Evolutionary conservation across 129 eudicot species (phyloP).

Genomic region (Pulicaria dysenterica): DNA sequence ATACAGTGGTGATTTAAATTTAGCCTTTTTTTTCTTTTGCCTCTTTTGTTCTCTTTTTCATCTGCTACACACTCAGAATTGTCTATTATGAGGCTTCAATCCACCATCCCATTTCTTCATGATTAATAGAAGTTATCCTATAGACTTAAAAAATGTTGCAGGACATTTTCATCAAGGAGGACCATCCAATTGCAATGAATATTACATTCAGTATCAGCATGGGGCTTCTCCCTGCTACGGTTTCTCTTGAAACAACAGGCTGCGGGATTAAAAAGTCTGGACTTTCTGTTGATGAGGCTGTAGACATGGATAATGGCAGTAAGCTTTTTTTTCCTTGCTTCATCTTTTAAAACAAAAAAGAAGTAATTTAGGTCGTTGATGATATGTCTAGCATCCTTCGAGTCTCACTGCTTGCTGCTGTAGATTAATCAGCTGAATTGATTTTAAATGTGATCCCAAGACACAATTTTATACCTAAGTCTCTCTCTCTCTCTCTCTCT

Average conservation of each 20-base stretch:
- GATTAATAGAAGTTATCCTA: conserved; percentile 15
- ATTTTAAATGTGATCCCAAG: no score
- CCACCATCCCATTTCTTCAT: conserved; percentile 2
- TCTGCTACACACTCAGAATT: neutral
- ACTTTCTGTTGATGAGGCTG: conserved; percentile 70
- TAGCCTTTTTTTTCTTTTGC: neutral
- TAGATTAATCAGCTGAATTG: neutral
- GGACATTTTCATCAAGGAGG: conserved; percentile 74
- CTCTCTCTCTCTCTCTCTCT: no score
- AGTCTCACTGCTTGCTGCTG: conserved; percentile 4
- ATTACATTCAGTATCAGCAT: conserved; percentile 68
- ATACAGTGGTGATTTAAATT: conserved; percentile 3
- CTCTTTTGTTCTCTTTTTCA: neutral
- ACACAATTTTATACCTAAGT: no score
- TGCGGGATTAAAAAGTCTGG: conserved; percentile 89
- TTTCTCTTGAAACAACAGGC: conserved; percentile 74
- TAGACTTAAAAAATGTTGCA: conserved; percentile 40
- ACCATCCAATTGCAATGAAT: conserved; percentile 89
- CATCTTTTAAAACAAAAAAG: neutral
- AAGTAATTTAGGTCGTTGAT: neutral
- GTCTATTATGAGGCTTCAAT: conserved; percentile 11
- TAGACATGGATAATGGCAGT: conserved; percentile 65
- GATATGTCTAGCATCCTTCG: conserved; percentile 8
- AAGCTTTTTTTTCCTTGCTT: conserved; percentile 39
- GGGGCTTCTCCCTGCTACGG: conserved; percentile 76